Percentiles rank a stretch among this genome's conserved stretches.
These are phyloP conservation scores for Moelleriella libera DNA, from an alignment of 2,329 filamentous ascomycete species.

Conservation along the genomic window DNA sequence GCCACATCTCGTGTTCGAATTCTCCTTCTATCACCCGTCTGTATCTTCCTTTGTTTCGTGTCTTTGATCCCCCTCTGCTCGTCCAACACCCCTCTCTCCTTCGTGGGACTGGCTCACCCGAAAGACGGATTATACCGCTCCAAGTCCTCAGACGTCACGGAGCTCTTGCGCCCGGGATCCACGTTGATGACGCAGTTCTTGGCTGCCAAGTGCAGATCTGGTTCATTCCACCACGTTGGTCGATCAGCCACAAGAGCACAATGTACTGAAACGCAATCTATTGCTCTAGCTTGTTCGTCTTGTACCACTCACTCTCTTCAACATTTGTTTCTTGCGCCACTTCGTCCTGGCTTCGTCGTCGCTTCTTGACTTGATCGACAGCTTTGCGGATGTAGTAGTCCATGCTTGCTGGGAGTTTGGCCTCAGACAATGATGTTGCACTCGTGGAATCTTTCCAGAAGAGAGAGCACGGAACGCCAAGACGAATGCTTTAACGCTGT, in stretches of 20 bases:
- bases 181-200: conserved; percentile 2
- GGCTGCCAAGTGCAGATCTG: conserved; percentile 2
- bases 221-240: background rate
- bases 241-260: background rate
- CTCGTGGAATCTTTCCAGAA: background rate
- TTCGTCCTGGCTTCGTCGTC: conserved; percentile 1
- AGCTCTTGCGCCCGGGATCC: background rate
- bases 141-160: background rate
- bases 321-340: background rate
- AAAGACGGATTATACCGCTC: conserved; percentile 1
- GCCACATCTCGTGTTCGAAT: no score
- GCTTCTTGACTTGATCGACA: conserved; percentile 2
- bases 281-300: background rate
- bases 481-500: no score
- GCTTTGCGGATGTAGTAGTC: conserved; percentile 2
- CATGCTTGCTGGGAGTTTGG: background rate
- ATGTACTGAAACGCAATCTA: background rate
- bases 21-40: no score
- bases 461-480: no score
- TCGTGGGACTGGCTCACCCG: background rate
- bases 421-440: no score
- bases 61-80: no score
- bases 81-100: background rate
- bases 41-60: no score
- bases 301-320: background rate